These are phyloP conservation scores for Naumovozyma baii DNA, from an alignment of 805 yeast genomes.

Conservation along the genomic window DNA sequence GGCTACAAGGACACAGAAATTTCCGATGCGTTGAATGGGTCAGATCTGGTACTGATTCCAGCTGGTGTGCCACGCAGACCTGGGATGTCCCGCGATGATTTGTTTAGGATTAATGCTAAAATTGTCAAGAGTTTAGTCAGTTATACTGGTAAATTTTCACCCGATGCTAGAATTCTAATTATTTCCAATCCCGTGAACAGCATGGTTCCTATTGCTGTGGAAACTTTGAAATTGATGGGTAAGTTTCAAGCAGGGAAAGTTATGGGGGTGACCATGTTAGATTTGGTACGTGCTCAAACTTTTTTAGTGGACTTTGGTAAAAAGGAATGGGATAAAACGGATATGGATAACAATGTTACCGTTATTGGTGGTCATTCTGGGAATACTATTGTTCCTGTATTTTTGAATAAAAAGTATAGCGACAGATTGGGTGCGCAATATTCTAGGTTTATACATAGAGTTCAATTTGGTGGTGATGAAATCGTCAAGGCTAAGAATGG, in stretches of 20 bases:
- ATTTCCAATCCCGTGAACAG: constrained; percentile 81
- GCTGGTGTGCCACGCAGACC: constrained; percentile 89
- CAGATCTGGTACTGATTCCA: constrained; percentile 82
- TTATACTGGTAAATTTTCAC: constrained; percentile 56
- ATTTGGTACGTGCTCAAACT: constrained; percentile 67
- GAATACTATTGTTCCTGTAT: constrained; percentile 68
- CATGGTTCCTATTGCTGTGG: constrained; percentile 76
- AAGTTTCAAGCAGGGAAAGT: constrained; percentile 66
- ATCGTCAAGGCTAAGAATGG: constrained; percentile 80
- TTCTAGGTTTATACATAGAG: constrained; percentile 58
- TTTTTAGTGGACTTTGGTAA: constrained; percentile 35
- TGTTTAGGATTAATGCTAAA: constrained; percentile 75
- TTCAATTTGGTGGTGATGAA: constrained; percentile 84
- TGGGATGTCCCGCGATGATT: constrained; percentile 82
- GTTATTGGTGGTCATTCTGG: constrained; percentile 87
- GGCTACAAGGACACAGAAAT: constrained; percentile 62
- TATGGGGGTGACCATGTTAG: constrained; percentile 78
- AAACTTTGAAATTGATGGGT: constrained; percentile 62
- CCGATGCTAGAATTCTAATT: constrained; percentile 55
- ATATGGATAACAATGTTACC: constrained; percentile 49
- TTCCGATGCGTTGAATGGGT: constrained; percentile 57
- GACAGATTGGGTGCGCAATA: constrained; percentile 32
- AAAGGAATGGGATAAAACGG: constrained; percentile 19
- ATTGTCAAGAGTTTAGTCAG: constrained; percentile 70
- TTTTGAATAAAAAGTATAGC: constrained; percentile 43